Evolutionary conservation across 1,284 basidiomycete genomes (phyloP).

Genomic region (Phellopilus nigrolimitatus): DNA sequence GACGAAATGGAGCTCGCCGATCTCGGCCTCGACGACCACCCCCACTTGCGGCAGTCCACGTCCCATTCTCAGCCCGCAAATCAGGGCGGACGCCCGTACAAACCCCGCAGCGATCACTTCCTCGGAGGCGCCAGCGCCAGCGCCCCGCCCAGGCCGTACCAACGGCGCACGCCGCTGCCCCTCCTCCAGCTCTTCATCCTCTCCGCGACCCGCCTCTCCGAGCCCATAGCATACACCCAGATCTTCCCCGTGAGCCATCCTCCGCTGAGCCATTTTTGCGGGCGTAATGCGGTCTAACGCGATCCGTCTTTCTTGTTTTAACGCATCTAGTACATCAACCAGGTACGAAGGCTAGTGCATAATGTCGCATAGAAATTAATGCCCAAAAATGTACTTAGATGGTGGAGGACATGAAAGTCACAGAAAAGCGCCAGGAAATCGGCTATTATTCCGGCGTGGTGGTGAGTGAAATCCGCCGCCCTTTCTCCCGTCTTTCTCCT

Average conservation of each 20-base stretch:
- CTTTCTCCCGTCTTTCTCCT: not conserved
- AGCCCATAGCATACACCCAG: constrained; percentile 28
- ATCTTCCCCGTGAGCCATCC: constrained; percentile 17
- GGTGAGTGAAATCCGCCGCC: constrained; percentile 17
- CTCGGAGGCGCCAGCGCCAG: no score
- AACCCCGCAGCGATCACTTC: constrained; percentile 8
- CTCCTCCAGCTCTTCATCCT: constrained; percentile 24
- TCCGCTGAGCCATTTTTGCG: not conserved
- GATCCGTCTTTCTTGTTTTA: no score
- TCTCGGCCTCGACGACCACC: constrained; percentile 1
- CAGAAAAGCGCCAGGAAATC: constrained; percentile 25
- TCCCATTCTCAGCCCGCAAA: not conserved
- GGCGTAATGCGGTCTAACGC: no score
- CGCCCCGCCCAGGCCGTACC: no score
- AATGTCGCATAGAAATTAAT: not conserved
- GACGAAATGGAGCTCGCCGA: not conserved
- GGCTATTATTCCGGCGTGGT: constrained; percentile 29
- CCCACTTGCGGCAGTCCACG: not conserved
- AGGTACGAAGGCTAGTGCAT: constrained; percentile 8
- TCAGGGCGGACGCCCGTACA: not conserved
- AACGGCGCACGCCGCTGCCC: constrained; percentile 24
- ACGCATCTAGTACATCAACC: constrained; percentile 27
- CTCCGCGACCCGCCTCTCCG: constrained; percentile 25
- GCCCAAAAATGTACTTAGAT: constrained; percentile 16
- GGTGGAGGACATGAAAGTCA: constrained; percentile 28